Base-by-base conservation (phyloP, 768 basidiomycete genomes). In the Psilocybe subaeruginosa region DNA sequence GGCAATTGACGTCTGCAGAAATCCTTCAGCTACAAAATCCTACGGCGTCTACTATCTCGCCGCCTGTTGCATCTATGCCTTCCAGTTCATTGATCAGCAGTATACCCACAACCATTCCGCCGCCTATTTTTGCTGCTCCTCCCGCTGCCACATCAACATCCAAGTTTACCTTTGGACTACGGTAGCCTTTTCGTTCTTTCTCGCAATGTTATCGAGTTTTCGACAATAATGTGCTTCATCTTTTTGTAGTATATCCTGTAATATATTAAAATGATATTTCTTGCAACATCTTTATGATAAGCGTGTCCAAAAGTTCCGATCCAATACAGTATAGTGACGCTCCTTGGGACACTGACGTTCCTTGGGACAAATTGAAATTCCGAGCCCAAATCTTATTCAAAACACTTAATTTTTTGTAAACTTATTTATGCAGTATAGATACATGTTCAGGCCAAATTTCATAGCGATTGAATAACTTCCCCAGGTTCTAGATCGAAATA, bases 1-100 rank as follows among this genome's bases (percentile, higher is more conserved):
- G 79, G 41, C 81, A 83, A 61, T 74, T 83, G 52, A 77, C 75
- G 3, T 85, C 84, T 2, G 66, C 71, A 5, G 77, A 80, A 57
- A 68, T 77, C 45, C 12, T 68, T 9, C 59, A 47, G 17, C 14
- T 39, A 2, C 59, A 51, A 41, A 48, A 56, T 47, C 54, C 64
- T 30, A 45, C 62, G 30, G 53, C 35, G 23, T 11, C 61, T 16
- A 5, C 19, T 11, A 9, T 48, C 12, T 16, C 43, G 4, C 48
- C 54, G 17, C 37, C 50, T 19, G 43, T n/a, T 4, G 23, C 54
- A 27, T 12, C 46, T 5, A 8, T 43, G 31, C 30, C 46, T 14
- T 16, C 45, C 7, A 27, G 37, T 14, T 16, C 55, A 9, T 8
- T 23, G 9, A 30, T 19, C 14, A 8, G 30, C 23, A 27, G 29